A percentile compares a stretch with the other conserved stretches of the same genome.
phyloP scores from a whole-genome alignment of 148 eudicot genomes.

The Heliamphora exappendiculata region DNA sequence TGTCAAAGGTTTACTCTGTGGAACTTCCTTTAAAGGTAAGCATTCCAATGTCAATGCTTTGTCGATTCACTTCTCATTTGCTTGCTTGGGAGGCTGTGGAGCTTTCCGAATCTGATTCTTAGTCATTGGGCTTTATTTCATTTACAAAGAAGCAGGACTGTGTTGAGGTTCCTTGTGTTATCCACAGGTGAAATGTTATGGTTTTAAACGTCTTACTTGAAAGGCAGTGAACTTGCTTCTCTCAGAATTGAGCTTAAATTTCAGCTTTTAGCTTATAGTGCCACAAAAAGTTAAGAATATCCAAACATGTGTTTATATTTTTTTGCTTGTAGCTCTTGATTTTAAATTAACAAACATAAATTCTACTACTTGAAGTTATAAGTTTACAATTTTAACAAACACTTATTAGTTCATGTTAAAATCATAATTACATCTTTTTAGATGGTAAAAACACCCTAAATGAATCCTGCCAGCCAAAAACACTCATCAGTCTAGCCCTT shows the following conservation, averaged over 20 bases:
- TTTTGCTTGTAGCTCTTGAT: too few relatives aligned
- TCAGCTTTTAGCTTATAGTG: too few relatives aligned
- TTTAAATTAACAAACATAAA: too few relatives aligned
- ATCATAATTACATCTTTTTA: too few relatives aligned
- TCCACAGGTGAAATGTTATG: too few relatives aligned
- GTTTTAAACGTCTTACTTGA: neutral
- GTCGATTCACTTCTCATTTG: neutral
- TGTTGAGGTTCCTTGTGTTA: neutral
- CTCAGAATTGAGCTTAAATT: neutral
- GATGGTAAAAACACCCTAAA: too few relatives aligned
- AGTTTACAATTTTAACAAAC: too few relatives aligned
- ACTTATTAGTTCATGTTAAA: too few relatives aligned
- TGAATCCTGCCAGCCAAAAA: neutral
- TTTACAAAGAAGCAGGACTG: neutral
- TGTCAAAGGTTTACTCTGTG: conserved; percentile 47
- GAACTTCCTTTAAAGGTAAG: conserved; percentile 69
- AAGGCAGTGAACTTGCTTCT: neutral
- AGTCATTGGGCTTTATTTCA: neutral
- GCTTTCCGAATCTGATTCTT: neutral
- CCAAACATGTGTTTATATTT: too few relatives aligned
- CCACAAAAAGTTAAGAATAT: too few relatives aligned
- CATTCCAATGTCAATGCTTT: conserved; percentile 14
- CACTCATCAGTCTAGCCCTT: neutral
- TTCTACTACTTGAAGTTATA: too few relatives aligned
- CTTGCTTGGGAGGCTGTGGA: neutral